These are phyloP conservation scores for Capsella rubella DNA, from an alignment of 441 rosid genomes.

Conservation along the genomic window DNA sequence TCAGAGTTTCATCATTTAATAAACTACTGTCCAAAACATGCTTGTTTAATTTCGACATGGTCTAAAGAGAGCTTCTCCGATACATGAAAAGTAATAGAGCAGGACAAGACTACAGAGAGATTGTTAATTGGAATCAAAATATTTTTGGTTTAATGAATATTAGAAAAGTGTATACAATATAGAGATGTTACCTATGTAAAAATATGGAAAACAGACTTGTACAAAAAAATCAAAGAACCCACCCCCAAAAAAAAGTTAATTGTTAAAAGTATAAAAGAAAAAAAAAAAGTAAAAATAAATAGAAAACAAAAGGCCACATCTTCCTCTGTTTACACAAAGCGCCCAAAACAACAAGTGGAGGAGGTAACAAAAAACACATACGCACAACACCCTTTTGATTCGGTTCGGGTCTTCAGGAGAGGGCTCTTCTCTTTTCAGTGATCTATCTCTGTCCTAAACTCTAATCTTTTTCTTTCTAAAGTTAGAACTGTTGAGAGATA, in stretches of 20 bases:
- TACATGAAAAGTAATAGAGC: background rate
- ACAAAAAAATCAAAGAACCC: slow-evolving; percentile 39
- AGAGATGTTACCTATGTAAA: slow-evolving; percentile 20
- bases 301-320: slow-evolving; percentile 58
- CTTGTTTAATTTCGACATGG: background rate
- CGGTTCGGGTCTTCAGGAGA: slow-evolving; percentile 62
- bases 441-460: slow-evolving; percentile 42
- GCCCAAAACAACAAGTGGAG: slow-evolving; percentile 54
- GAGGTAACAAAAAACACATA: slow-evolving; percentile 43
- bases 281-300: background rate
- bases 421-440: slow-evolving; percentile 52
- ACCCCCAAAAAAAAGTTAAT: background rate
- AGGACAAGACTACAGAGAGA: background rate
- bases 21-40: background rate
- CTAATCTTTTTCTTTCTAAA: background rate
- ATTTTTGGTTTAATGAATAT: background rate
- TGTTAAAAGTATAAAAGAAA: slow-evolving; percentile 2
- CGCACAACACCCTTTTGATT: slow-evolving; percentile 38
- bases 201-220: background rate
- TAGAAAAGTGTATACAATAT: slow-evolving; percentile 21
- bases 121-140: background rate
- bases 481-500: slow-evolving; percentile 72
- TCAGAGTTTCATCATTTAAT: background rate
- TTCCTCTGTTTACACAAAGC: slow-evolving; percentile 60
- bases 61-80: background rate